Conservation (phyloP, 192 early-diverging fungal species). For the Podila minutissima region DNA sequence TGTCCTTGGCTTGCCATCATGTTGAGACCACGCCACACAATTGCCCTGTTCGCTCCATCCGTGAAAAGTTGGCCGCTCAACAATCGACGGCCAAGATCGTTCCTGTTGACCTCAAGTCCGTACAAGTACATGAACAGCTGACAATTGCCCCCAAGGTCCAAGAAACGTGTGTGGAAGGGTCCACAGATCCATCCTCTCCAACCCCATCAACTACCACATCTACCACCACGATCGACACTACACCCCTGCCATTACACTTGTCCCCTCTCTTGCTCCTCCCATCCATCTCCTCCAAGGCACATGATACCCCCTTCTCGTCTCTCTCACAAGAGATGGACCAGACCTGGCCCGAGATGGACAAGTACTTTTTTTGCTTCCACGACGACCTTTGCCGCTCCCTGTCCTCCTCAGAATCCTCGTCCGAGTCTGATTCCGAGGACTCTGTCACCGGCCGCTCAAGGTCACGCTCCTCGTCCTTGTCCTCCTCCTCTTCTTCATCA, state of each 20-base stretch:
- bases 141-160: not conserved
- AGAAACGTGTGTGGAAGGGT: no score
- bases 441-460: not conserved
- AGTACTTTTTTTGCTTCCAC: not conserved
- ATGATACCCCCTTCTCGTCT: not conserved
- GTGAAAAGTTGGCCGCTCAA: not conserved
- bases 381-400: not conserved
- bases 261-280: not conserved
- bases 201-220: no score
- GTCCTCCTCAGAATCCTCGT: not conserved
- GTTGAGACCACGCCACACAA: not conserved
- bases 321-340: not conserved
- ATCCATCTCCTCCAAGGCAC: not conserved
- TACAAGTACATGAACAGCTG: not conserved
- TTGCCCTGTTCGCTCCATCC: not conserved
- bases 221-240: not conserved
- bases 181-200: no score
- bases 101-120: not conserved
- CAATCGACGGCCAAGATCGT: not conserved
- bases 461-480: not conserved
- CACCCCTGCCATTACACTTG: not conserved
- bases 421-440: not conserved
- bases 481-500: not conserved
- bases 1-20: not conserved
- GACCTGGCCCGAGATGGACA: conserved; percentile 3